Evolutionary conservation across 805 yeast species (phyloP).

Genomic region (Naumovozyma dairenensis): DNA sequence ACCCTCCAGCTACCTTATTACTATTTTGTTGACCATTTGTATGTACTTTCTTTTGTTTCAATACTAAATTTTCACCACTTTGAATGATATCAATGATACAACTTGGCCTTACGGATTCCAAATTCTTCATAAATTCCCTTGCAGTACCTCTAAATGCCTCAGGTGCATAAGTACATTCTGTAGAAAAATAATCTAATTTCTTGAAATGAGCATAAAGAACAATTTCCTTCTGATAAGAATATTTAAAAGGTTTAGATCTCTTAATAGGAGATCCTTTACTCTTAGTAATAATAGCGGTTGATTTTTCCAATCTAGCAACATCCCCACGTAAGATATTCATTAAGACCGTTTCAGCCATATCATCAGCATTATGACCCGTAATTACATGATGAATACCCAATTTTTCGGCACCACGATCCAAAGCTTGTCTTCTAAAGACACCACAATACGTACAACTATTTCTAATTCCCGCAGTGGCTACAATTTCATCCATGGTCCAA

Average conservation of each 20-base stretch:
- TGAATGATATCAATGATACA: conserved; percentile 90
- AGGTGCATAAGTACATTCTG: conserved; percentile 97
- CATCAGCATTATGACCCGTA: conserved; percentile 98
- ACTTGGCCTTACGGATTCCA: conserved; percentile 84
- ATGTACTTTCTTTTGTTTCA: conserved; percentile 49
- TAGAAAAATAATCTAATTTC: conserved; percentile 87
- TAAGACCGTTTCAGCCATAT: conserved; percentile 95
- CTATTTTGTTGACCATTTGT: conserved; percentile 16
- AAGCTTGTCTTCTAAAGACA: conserved; percentile 89
- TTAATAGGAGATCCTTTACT: conserved; percentile 81
- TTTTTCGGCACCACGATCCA: conserved; percentile 90
- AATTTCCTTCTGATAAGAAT: conserved; percentile 92
- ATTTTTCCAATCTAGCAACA: conserved; percentile 79
- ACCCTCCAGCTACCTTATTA: conserved; percentile 14
- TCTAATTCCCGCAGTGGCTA: conserved; percentile 84
- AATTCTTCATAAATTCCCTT: conserved; percentile 77
- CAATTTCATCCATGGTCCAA: conserved; percentile 99
- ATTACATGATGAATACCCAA: conserved; percentile 82
- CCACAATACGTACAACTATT: conserved; percentile 98
- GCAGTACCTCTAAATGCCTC: conserved; percentile 98
- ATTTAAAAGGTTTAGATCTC: conserved; percentile 92
- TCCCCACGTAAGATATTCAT: conserved; percentile 97
- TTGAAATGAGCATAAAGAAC: conserved; percentile 95
- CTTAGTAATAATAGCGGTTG: conserved; percentile 76
- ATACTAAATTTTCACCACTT: conserved; percentile 78